Conservation (phyloP, 2,329 filamentous ascomycete species). For the Albifimbria verrucaria region DNA sequence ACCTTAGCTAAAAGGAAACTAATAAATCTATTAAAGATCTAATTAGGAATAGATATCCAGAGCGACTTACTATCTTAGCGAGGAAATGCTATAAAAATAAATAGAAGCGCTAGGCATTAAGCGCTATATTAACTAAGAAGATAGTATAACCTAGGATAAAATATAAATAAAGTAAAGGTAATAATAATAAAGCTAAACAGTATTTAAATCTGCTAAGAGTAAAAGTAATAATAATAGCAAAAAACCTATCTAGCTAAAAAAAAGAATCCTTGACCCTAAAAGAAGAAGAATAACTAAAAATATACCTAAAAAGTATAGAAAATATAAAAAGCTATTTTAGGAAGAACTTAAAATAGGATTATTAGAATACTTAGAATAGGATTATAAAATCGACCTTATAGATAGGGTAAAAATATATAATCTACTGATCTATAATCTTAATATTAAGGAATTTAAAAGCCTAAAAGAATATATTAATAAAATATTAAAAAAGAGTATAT, state of each 20-base stretch:
- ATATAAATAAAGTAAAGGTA: not conserved
- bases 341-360: slow-evolving; percentile 10
- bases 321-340: slow-evolving; percentile 13
- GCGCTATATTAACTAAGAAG: not conserved
- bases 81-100: not conserved
- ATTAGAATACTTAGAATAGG: slow-evolving; percentile 6
- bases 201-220: not conserved
- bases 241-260: not conserved
- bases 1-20: too few species aligned
- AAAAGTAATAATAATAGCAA: not conserved
- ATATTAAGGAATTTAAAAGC: slow-evolving; percentile 4
- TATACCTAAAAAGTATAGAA: slow-evolving; percentile 9
- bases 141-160: too few species aligned
- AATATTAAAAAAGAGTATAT: slow-evolving; percentile 14
- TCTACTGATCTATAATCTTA: slow-evolving; percentile 10
- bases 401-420: not conserved
- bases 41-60: not conserved
- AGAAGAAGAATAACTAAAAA: slow-evolving; percentile 8
- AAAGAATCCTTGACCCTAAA: not conserved
- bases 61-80: too few species aligned
- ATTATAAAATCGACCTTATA: slow-evolving; percentile 9
- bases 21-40: too few species aligned
- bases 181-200: not conserved
- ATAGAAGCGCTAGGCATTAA: not conserved
- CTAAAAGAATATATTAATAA: slow-evolving; percentile 5